A percentile compares a stretch with the other conserved stretches of the same genome.
Evolutionary conservation across 1,284 basidiomycete species (phyloP).

Genomic region (Binderoboletus segoi): DNA sequence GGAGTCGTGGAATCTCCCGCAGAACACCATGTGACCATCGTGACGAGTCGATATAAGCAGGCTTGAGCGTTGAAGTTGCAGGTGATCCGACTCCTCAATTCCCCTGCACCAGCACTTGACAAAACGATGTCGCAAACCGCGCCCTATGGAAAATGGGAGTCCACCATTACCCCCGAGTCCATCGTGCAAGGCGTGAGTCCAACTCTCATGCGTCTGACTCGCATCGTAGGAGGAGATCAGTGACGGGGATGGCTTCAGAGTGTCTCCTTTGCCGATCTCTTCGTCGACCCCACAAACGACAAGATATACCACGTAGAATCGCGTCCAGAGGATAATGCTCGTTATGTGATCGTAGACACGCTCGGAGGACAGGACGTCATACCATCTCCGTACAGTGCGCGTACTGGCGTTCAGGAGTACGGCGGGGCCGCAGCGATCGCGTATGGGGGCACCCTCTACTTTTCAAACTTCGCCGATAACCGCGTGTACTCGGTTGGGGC

Average conservation of each 20-base stretch:
- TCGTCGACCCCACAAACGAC: constrained; percentile 36
- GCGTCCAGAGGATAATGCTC: constrained; percentile 42
- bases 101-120: not conserved
- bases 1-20: no score
- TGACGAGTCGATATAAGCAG: no score
- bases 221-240: not conserved
- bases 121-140: constrained; percentile 34
- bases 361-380: constrained; percentile 33
- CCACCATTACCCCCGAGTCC: constrained; percentile 56
- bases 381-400: constrained; percentile 37
- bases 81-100: not conserved
- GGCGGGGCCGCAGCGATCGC: constrained; percentile 43
- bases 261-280: constrained; percentile 34
- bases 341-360: constrained; percentile 32
- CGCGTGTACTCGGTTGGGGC: constrained; percentile 25
- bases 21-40: no score
- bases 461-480: constrained; percentile 35
- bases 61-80: no score
- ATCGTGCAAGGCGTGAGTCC: constrained; percentile 51
- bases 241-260: constrained; percentile 15
- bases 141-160: constrained; percentile 64
- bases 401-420: constrained; percentile 43
- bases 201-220: not conserved
- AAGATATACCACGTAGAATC: constrained; percentile 43
- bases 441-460: constrained; percentile 36